Conservation (phyloP, 805 yeast species). For the Isabelozyma gotoi region DNA sequence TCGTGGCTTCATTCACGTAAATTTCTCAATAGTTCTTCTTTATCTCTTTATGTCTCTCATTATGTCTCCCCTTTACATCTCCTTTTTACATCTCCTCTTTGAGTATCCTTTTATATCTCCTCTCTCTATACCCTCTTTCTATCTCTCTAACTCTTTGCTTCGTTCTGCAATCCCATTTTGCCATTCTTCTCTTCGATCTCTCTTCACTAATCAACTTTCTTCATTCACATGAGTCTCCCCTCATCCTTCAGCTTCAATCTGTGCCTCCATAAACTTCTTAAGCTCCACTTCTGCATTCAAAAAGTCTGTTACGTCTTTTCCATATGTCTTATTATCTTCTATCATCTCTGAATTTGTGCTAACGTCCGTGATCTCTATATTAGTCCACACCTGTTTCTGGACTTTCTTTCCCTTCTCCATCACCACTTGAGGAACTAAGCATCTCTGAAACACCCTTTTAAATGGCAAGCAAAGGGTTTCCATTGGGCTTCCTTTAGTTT, state of each 20-base stretch:
- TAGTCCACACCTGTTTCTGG: conserved; percentile 29
- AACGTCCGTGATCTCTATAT: conserved; percentile 38
- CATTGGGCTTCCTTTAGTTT: conserved; percentile 20
- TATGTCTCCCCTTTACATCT: no score
- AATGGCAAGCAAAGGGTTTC: conserved; percentile 45
- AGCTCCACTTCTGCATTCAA: conserved; percentile 39
- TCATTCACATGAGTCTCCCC: neutral
- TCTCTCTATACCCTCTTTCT: no score
- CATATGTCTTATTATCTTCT: conserved; percentile 18
- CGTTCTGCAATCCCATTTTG: no score
- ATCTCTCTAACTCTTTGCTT: no score
- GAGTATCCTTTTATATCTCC: no score
- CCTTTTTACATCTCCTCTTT: no score
- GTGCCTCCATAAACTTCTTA: conserved; percentile 29
- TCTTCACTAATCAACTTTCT: neutral
- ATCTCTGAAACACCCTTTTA: conserved; percentile 40
- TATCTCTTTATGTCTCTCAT: no score
- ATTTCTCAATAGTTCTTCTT: no score
- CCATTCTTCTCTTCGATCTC: neutral
- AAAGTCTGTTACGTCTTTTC: conserved; percentile 30
- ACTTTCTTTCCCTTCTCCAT: conserved; percentile 26
- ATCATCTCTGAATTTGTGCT: conserved; percentile 28
- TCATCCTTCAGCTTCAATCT: conserved; percentile 2
- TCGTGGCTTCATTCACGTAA: no score
- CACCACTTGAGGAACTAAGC: conserved; percentile 24